Base-by-base conservation (phyloP, 345 rosid genomes). In the Arabidopsis arenosa region DNA sequence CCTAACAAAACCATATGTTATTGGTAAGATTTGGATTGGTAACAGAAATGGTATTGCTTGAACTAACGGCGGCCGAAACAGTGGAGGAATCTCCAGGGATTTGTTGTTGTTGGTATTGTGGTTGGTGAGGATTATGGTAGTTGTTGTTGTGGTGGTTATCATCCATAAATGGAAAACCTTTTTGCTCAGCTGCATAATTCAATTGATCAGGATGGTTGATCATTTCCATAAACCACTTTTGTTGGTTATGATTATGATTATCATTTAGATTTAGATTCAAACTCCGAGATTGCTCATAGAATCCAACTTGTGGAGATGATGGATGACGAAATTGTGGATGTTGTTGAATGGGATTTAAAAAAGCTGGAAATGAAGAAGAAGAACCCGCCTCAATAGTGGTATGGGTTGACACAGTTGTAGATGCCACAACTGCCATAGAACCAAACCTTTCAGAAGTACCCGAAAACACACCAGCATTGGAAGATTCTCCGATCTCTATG, bases 401-500 rank as follows among this genome's bases (percentile, higher is more conserved):
- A 13, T n/a, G 1, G 47, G n/a, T 43, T 12, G 47, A 15, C 11
- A 15, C n/a, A 12, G 18, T n/a, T 45, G 51, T n/a, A n/a, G 51
- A 43, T 5, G 51, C 21, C 17, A 45, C 6, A 6, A n/a, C 17
- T 14, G 6, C 17, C 51, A 45, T 45, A 9, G 17, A 6, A 9
- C 15, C 15, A 41, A 4, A 10, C 45, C 45, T 41, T 41, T 41
- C 14, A 12, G 9, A 11, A 12, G 45, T 12, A 12, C 14, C 14
- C n/a, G 2, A 14, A 11, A 11, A 14, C n/a, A 23, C 53, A 49
- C 8, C 47, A 26, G 9, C 33, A 23, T 48, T 21, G 13, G 76
- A 73, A 35, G 70, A 63, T 26, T 62, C 62, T 0, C 69, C 70
- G 3, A 62, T 32, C 21, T 62, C 70, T 2, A 30, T 10, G 9